Evolutionary conservation across 2,329 filamentous ascomycete species (phyloP), one percentile per base, ranked within the genome.

Genomic region (Trichoderma asperellum): DNA sequence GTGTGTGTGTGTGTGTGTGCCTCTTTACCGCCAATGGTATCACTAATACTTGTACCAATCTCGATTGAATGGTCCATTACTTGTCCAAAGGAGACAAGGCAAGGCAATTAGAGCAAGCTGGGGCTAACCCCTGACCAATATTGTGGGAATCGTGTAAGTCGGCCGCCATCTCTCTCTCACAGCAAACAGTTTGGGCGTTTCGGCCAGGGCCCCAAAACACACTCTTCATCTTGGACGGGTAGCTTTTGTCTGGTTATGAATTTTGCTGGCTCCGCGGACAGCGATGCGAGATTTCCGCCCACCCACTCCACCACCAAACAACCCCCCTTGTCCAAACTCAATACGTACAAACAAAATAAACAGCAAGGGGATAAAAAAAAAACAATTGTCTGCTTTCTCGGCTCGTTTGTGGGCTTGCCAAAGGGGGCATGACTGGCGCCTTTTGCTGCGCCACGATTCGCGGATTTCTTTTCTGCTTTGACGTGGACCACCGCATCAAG

Each of bases 361-460:
- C 7, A 43, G 40, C 40, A 43, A 43, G 6, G 5, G 6, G 5
- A 18, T 14, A 37, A 14, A 14, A 43, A 43, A n/a, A 18, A 7
- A 43, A 6, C 16, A 43, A 43, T n/a, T 29, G 11, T 16, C 21
- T 53, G 27, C 16, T 11, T 12, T 11, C 57, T 21, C 47, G 32
- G 43, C 52, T 35, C 35, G 53, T 35, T 49, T 47, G 52, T 52
- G 24, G 47, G 32, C 29, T 27, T 43, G 55, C 52, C 49, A 52
- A 64, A 64, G 32, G 49, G 52, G 61, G 61, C 32, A 64, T 64
- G 61, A 52, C 21, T 43, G 34, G 35, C 18, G n/a, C 32, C 16
- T 6, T 34, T 5, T 68, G 65, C 65, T 68, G 56, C 65, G 65
- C 65, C 65, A 55, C 59, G 56, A 35, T 68, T 68, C 59, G 56